Conservation (phyloP, 257 asterid species). For the Salvia rosmarinus region DNA sequence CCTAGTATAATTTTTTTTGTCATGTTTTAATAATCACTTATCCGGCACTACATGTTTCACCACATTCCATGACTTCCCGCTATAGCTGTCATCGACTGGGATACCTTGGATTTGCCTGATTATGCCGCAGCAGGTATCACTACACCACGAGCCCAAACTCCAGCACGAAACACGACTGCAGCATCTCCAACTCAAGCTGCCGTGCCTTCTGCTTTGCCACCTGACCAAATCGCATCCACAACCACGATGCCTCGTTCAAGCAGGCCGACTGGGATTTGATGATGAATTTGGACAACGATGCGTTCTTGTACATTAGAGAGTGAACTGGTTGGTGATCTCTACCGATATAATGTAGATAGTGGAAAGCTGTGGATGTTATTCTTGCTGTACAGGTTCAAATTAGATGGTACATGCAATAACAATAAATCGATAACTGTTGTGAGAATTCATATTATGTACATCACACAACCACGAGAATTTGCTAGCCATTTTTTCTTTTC, state of each 20-base stretch:
- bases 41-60: not conserved
- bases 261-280: constrained; percentile 35
- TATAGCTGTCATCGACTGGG: constrained; percentile 55
- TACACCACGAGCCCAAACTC: constrained; percentile 41
- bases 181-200: constrained; percentile 40
- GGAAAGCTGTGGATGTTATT: constrained; percentile 24
- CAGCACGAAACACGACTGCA: too few relatives aligned
- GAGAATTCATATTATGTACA: constrained; percentile 34
- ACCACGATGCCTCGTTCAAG: constrained; percentile 43
- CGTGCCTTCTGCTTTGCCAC: constrained; percentile 39
- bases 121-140: constrained; percentile 39
- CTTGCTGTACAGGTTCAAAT: constrained; percentile 47
- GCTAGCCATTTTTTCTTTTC: not conserved
- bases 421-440: constrained; percentile 40
- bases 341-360: constrained; percentile 30
- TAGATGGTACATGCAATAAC: constrained; percentile 36
- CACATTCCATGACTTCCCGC: constrained; percentile 46
- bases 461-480: constrained; percentile 10
- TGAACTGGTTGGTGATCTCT: constrained; percentile 18
- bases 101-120: constrained; percentile 52
- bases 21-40: not conserved
- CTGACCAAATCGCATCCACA: not conserved
- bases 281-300: constrained; percentile 10
- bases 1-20: constrained; percentile 36
- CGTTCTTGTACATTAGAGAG: constrained; percentile 37